A percentile compares a stretch with the other conserved stretches of the same genome.
Evolutionary conservation across 306 rosid species (phyloP).

Genomic region (Alnus glutinosa): DNA sequence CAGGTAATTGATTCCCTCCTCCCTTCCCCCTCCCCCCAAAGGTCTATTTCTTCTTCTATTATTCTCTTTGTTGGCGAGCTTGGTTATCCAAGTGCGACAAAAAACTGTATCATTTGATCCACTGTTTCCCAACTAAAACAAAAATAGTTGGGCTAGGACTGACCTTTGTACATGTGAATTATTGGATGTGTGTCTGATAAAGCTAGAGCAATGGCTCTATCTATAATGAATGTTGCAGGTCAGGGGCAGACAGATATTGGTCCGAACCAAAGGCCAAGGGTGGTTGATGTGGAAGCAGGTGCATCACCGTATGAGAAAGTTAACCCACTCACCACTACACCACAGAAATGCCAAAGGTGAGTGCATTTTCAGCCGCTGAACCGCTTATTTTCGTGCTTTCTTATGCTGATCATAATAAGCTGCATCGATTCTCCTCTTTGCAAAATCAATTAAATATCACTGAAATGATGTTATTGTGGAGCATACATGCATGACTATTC

Average conservation of each 20-base stretch:
- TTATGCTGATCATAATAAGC: neutral
- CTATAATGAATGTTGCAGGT: conserved; percentile 48
- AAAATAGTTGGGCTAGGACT: conserved; percentile 20
- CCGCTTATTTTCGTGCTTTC: neutral
- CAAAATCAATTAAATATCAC: neutral
- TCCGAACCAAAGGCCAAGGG: conserved; percentile 40
- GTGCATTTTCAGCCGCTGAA: conserved; percentile 3
- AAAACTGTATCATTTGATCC: conserved; percentile 40
- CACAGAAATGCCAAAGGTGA: conserved; percentile 39
- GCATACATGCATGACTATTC: conserved; percentile 36
- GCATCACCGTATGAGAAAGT: too few species aligned
- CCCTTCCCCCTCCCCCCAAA: conserved; percentile 8
- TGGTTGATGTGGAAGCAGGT: conserved; percentile 30
- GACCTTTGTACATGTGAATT: conserved; percentile 44
- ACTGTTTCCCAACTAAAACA: conserved; percentile 30
- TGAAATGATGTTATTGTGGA: neutral
- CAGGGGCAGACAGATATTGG: conserved; percentile 46
- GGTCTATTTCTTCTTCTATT: conserved; percentile 38
- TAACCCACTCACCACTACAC: conserved; percentile 20
- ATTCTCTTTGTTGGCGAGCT: conserved; percentile 52
- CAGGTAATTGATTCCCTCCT: conserved; percentile 57
- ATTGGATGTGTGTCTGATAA: conserved; percentile 54
- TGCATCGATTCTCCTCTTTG: conserved; percentile 3
- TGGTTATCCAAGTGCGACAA: conserved; percentile 42
- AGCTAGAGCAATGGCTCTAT: conserved; percentile 41